phyloP scores from a whole-genome alignment of 2,329 filamentous ascomycete species.

The Curvularia hawaiiensis region DNA sequence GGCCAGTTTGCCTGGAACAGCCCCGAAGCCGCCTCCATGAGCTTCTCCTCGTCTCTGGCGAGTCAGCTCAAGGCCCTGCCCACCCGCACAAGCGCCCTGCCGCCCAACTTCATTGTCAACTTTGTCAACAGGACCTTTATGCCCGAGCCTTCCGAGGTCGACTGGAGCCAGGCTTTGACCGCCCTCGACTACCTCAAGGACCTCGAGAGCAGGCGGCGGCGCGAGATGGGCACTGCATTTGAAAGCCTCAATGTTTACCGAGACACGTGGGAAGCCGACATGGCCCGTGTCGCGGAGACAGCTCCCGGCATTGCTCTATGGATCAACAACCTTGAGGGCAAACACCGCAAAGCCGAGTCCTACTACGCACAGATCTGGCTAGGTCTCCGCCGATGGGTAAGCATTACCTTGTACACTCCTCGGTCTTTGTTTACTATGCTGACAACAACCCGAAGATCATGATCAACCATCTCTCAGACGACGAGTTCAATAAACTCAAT shows the following conservation, averaged over 20 bases:
- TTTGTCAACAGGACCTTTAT: constrained; percentile 67
- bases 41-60: constrained; percentile 58
- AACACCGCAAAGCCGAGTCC: constrained; percentile 44
- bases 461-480: constrained; percentile 67
- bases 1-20: constrained; percentile 41
- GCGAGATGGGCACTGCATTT: constrained; percentile 62
- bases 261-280: constrained; percentile 53
- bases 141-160: constrained; percentile 60
- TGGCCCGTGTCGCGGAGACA: constrained; percentile 55
- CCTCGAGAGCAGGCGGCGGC: constrained; percentile 63
- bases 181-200: constrained; percentile 70
- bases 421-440: constrained; percentile 3
- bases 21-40: constrained; percentile 47
- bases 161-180: constrained; percentile 69
- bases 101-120: constrained; percentile 65
- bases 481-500: constrained; percentile 68
- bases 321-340: constrained; percentile 57
- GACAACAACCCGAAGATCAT: constrained; percentile 54
- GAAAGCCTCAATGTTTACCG: constrained; percentile 59
- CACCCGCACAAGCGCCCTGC: constrained; percentile 65
- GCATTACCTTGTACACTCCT: constrained; percentile 25
- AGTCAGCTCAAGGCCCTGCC: constrained; percentile 63
- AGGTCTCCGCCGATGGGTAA: constrained; percentile 67
- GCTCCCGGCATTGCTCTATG: constrained; percentile 62
- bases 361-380: constrained; percentile 66